Percentiles rank a stretch among this genome's conserved stretches.
Conservation (phyloP, 148 eudicot genomes). For the Chenopodium suecicum region DNA sequence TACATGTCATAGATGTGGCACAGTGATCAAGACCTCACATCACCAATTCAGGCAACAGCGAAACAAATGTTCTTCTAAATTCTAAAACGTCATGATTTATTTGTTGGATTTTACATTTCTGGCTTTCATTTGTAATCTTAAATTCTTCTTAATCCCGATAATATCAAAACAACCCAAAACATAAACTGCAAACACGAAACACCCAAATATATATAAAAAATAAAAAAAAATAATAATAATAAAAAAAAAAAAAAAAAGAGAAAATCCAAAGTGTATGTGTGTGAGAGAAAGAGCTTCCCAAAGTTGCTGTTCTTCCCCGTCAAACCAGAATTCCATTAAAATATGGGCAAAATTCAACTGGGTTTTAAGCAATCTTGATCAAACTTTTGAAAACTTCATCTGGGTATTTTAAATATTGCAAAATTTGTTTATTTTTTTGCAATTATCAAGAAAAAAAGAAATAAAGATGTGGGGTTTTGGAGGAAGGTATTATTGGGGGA, state of each 20-base stretch:
- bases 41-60: background rate
- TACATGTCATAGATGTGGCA: background rate
- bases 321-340: slow-evolving; percentile 5
- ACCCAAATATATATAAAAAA: background rate
- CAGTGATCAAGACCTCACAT: background rate
- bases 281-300: slow-evolving; percentile 8
- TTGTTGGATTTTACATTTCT: background rate
- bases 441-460: background rate
- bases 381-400: background rate
- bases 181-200: background rate
- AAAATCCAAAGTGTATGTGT: background rate
- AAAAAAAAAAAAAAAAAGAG: background rate
- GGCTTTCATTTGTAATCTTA: background rate
- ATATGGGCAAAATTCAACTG: slow-evolving; percentile 1
- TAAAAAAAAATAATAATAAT: too few species aligned
- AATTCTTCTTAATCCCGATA: background rate
- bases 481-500: slow-evolving; percentile 87
- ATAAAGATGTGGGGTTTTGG: slow-evolving; percentile 88
- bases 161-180: background rate
- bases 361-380: background rate
- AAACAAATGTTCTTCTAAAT: background rate
- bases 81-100: background rate
- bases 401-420: background rate
- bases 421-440: background rate
- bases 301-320: background rate